phyloP scores from a whole-genome alignment of 2,329 filamentous ascomycete species.

The Trichoderma semiorbis region DNA sequence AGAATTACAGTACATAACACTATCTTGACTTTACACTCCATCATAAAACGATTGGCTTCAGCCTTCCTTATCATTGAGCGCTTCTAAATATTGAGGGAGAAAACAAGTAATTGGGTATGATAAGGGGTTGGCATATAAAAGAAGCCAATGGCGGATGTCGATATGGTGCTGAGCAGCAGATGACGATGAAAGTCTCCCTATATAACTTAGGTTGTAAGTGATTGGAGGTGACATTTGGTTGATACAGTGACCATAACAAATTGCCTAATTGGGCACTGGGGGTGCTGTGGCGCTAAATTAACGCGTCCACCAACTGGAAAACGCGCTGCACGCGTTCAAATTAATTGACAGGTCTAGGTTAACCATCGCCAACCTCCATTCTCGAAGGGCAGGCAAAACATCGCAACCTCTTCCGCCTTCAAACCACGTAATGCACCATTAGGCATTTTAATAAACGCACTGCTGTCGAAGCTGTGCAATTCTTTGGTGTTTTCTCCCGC shows the following conservation, averaged over 20 bases:
- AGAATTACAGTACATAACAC: not conserved
- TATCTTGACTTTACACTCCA: not conserved
- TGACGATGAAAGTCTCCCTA: not conserved
- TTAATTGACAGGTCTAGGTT: constrained; percentile 14
- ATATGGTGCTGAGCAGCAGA: no score
- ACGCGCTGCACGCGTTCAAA: constrained; percentile 16
- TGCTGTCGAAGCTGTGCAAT: not conserved
- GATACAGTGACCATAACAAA: not conserved
- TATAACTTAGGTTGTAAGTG: not conserved
- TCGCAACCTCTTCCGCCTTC: not conserved
- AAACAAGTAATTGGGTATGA: no score
- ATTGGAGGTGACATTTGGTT: not conserved
- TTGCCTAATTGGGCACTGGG: not conserved
- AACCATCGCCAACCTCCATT: not conserved
- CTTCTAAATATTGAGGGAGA: not conserved
- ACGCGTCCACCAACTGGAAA: constrained; percentile 5
- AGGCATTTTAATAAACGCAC: not conserved
- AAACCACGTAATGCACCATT: not conserved
- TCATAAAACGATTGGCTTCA: not conserved
- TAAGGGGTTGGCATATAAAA: no score
- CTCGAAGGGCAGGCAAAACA: not conserved
- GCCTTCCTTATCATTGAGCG: not conserved
- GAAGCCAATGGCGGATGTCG: no score
- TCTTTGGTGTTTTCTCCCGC: not conserved
- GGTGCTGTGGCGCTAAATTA: constrained; percentile 15